phyloP scores from a whole-genome alignment of 768 basidiomycete genomes.

The Calocybe indica region DNA sequence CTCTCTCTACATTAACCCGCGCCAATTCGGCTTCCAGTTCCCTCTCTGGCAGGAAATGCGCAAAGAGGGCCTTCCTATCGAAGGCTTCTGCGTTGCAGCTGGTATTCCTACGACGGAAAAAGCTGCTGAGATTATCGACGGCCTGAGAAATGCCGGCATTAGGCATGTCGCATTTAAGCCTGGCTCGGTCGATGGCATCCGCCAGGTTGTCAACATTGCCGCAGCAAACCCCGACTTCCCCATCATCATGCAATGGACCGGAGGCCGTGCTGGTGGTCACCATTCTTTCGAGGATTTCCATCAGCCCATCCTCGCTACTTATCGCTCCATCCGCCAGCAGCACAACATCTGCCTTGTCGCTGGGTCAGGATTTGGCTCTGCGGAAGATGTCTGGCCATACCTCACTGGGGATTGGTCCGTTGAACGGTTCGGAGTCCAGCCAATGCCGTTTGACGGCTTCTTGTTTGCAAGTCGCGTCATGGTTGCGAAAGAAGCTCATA shows the following conservation, averaged over 20 bases:
- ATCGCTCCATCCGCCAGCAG: slow-evolving; percentile 84
- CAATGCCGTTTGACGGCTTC: slow-evolving; percentile 99
- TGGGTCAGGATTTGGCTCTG: slow-evolving; percentile 94
- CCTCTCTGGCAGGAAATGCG: slow-evolving; percentile 98
- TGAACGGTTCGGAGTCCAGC: slow-evolving; percentile 72
- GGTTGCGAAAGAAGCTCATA: slow-evolving; percentile 99
- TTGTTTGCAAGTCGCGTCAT: slow-evolving; percentile 95
- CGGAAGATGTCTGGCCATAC: slow-evolving; percentile 95
- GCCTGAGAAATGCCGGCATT: slow-evolving; percentile 77
- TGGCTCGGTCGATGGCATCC: slow-evolving; percentile 95
- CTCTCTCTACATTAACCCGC: slow-evolving; percentile 95
- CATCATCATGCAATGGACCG: slow-evolving; percentile 98
- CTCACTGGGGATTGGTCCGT: slow-evolving; percentile 94
- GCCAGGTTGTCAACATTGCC: slow-evolving; percentile 95
- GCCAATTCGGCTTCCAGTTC: slow-evolving; percentile 95
- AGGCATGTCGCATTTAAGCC: slow-evolving; percentile 98
- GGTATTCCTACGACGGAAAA: slow-evolving; percentile 97
- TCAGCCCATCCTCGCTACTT: slow-evolving; percentile 88
- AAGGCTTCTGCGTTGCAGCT: slow-evolving; percentile 99
- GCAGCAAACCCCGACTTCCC: slow-evolving; percentile 93
- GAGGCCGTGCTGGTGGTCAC: slow-evolving; percentile 97
- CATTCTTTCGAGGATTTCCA: slow-evolving; percentile 99
- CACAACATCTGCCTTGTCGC: slow-evolving; percentile 85
- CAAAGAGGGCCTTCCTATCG: slow-evolving; percentile 88
- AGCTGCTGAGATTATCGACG: slow-evolving; percentile 91